Evolutionary conservation across 2,329 filamentous ascomycete species (phyloP), one percentile per base, ranked within the genome.

Genomic region (Cercospora nicotianae): DNA sequence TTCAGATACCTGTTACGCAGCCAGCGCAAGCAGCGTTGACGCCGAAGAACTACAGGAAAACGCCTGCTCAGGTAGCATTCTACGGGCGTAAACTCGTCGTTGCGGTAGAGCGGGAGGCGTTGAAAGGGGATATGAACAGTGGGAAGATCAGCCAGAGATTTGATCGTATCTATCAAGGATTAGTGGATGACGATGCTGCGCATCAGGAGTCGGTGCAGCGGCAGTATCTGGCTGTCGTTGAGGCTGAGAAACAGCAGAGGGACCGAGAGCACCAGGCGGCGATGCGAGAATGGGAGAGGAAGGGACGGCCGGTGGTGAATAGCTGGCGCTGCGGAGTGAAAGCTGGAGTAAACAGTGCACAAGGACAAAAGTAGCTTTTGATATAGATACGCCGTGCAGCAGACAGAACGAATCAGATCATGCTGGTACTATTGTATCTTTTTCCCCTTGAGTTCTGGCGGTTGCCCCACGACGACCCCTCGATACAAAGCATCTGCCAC

Each of bases 401-500:
- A 10, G 20, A 6, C 20, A 20, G 20, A 28, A 12, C 4, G 10
- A 16, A 31, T 57, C 10, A 57, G 23, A n/a, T 57, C 16, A 28
- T 31, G 26, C 26, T 57, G 53, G 8, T n/a, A 18, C 23, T 30
- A 65, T 36, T 68, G 67, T 66, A 67, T 66, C 67, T 75, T 75
- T 67, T 77, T 77, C 6, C 75, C 75, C 59, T 76, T 78, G 63
- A 77, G 67, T 61, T 78, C 74, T 67, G 72, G 71, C 28, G 76
- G 75, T 63, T 79, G 77, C 3, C 77, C 77, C 3, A 71, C 69
- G 39, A 78, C 75, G 12, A 76, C 76, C 42, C 78, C 77, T 63
- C 77, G 68, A 67, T 75, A 75, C 60, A 79, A 66, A 57, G 81
- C 79, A 70, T 83, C 79, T 64, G 75, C 73, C 53, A 84, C 82